These are phyloP conservation scores for Trichoderma breve DNA, from an alignment of 2,329 filamentous ascomycete species.

Conservation along the genomic window DNA sequence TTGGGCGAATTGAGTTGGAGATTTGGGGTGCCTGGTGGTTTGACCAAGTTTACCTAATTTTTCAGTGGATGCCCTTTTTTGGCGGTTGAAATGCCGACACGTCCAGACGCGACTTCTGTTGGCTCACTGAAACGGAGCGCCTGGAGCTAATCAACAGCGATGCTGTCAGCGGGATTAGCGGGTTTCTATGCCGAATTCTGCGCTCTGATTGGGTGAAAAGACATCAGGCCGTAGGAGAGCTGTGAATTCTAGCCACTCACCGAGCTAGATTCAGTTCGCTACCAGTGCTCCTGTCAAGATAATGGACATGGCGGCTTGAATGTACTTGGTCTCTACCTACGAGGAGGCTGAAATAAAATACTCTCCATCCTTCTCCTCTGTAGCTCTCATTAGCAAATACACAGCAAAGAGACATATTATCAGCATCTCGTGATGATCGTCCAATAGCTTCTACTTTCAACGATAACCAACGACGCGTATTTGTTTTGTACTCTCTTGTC, in stretches of 20 bases:
- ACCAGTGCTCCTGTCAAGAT: background rate
- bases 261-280: background rate
- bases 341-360: background rate
- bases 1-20: background rate
- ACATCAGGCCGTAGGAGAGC: background rate
- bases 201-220: background rate
- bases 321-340: background rate
- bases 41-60: slow-evolving; percentile 20
- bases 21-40: slow-evolving; percentile 8
- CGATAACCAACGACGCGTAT: background rate
- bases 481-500: background rate
- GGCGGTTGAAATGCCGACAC: slow-evolving; percentile 34
- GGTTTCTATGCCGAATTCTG: background rate
- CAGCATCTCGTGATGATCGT: background rate
- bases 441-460: background rate
- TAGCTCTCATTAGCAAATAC: background rate
- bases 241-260: background rate
- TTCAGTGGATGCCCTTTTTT: slow-evolving; percentile 17
- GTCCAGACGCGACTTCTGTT: slow-evolving; percentile 36
- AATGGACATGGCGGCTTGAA: background rate
- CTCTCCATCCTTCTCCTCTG: background rate
- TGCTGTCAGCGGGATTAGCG: slow-evolving; percentile 1
- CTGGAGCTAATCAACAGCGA: slow-evolving; percentile 2
- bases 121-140: background rate
- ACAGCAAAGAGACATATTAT: background rate